Base-by-base conservation (phyloP, 2,329 filamentous ascomycete genomes). In the Exophiala sideris region DNA sequence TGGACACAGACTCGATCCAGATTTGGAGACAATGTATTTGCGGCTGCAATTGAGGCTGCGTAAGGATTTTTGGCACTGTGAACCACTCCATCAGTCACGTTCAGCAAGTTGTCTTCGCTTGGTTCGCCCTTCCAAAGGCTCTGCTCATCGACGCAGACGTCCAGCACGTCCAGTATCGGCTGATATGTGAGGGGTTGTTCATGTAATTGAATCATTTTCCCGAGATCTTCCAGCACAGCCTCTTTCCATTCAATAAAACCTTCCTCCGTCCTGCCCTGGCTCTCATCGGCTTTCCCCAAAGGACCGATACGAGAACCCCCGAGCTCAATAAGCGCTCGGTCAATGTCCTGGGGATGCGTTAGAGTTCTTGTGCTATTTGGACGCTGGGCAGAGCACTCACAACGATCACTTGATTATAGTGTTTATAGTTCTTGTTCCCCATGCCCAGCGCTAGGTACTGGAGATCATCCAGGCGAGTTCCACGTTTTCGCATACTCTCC, bases 201-300 rank as follows among this genome's bases (percentile, higher is more conserved):
- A 71, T 95, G 85, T 51, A 96, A 77, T 35, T 84, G 83, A 82
- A 96, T 87, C 69, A 87, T 84, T 61, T 86, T 79, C 20, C 85
- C 79, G 50, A 96, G 79, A 54, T 85, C 84, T 61, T 80, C 76
- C 88, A 91, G 96, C 87, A 96, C 94, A 56, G 88, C 87, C 64
- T 96, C 91, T 75, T 96, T 96, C 91, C 91, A 96, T 54, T 90
- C 86, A 66, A 96, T 76, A 70, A 96, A 96, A 66, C 96, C 91
- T 74, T 96, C 91, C 73, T 96, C 91, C 85, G 96, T 96, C 41
- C 90, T 94, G 50, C 91, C 91, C 59, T 90, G 89, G 55, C 91
- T 91, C 69, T 96, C 91, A 65, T 96, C 90, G 61, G 91, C 91
- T 74, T 95, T 90, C 59, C 91, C 91, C 53, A 90, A 87, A 45